Base-by-base conservation (phyloP, 2,329 filamentous ascomycete genomes). In the Aspergillus costaricaensis region DNA sequence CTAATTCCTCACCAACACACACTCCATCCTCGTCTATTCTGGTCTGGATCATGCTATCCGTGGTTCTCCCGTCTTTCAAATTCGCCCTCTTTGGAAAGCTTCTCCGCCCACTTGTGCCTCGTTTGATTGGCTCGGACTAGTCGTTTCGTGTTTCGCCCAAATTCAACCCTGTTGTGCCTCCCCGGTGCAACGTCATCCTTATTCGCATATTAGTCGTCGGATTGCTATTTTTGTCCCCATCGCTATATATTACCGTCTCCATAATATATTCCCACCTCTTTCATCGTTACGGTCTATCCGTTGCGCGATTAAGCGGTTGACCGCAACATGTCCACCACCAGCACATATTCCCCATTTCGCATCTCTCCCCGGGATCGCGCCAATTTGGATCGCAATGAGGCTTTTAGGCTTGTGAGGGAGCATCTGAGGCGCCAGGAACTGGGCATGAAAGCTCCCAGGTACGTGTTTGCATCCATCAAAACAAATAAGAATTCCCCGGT, bases 381-480 rank as follows among this genome's bases (percentile, higher is more conserved):
- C 39, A 69, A 70, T 19, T 58, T 77, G 58, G 70, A 72, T 52
- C 68, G 64, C 53, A 77, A 76, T 67, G 70, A 75, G 47, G 68
- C 72, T 21, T 78, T 78, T 53, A 64, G 60, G 17, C 66, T 69
- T 6, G 67, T 77, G 57, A 68, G 74, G 38, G 73, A 73, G 32
- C 71, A 73, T 49, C 63, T 77, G 39, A 68, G 67, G 53, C 73
- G 74, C 50, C 75, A 73, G 61, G 75, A 76, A 60, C 65, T 70
- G 58, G 74, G 71, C 41, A 73, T 71, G 64, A 67, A 73, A 55
- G 68, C 71, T 32, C 73, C 73, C 10, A 72, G 67, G 70, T 72
- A 67, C 14, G 67, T 62, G 27, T n/a, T 17, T n/a, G 19, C n/a
- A 21, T 2, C 19, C 53, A 27, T 7, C 23, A 4, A 27, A 4